These are phyloP conservation scores for Trichoderma semiorbis DNA, from an alignment of 2,329 filamentous ascomycete species.

Conservation along the genomic window DNA sequence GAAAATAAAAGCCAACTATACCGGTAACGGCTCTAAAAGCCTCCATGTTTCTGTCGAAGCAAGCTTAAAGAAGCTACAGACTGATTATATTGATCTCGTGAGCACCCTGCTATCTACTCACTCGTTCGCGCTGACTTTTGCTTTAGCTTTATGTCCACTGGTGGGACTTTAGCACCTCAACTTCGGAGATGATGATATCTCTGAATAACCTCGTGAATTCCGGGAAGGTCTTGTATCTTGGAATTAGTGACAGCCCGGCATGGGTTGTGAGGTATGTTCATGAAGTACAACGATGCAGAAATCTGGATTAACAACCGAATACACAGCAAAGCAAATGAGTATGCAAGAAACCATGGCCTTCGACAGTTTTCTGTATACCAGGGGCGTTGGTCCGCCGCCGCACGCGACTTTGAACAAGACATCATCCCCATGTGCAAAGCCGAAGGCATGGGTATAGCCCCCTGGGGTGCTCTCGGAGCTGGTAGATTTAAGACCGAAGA, in stretches of 20 bases:
- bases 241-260: conserved; percentile 65
- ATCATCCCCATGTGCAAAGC: conserved; percentile 43
- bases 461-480: conserved; percentile 56
- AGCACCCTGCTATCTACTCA: conserved; percentile 13
- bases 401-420: conserved; percentile 40
- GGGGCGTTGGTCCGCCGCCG: conserved; percentile 39
- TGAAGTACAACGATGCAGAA: neutral
- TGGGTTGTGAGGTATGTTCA: conserved; percentile 56
- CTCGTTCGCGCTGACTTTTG: neutral
- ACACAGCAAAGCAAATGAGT: conserved; percentile 60
- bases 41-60: conserved; percentile 52
- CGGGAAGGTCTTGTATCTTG: conserved; percentile 65
- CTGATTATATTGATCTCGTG: conserved; percentile 65
- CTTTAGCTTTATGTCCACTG: conserved; percentile 58
- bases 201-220: conserved; percentile 57
- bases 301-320: neutral
- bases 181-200: conserved; percentile 66
- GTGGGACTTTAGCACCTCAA: conserved; percentile 65
- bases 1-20: conserved; percentile 49
- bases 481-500: conserved; percentile 44
- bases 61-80: conserved; percentile 60
- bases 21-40: conserved; percentile 61
- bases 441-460: conserved; percentile 51
- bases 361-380: conserved; percentile 59
- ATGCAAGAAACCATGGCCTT: conserved; percentile 67